Conservation (phyloP, 345 rosid genomes). For the Barbarea vulgaris region DNA sequence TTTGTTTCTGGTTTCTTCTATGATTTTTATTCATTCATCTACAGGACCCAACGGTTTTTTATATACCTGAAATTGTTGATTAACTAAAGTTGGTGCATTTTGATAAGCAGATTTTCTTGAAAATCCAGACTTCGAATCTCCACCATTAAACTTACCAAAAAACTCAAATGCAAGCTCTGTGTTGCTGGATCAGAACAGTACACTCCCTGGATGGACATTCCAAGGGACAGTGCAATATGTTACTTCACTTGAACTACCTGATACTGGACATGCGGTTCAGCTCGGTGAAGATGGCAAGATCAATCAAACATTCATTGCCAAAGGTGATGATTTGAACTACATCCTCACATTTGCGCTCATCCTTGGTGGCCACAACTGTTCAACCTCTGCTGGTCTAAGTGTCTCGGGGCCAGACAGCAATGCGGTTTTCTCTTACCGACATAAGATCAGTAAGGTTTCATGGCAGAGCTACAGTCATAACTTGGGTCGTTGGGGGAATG, state of each 20-base stretch:
- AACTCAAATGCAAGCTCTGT: slow-evolving; percentile 37
- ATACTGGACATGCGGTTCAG: slow-evolving; percentile 53
- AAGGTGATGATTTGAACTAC: slow-evolving; percentile 41
- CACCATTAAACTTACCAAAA: slow-evolving; percentile 42
- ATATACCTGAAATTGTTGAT: not conserved
- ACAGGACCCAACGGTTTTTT: no score
- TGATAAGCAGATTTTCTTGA: slow-evolving; percentile 47
- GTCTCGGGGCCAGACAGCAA: slow-evolving; percentile 56
- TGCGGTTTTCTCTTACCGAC: slow-evolving; percentile 42
- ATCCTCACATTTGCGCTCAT: slow-evolving; percentile 50
- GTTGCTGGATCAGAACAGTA: slow-evolving; percentile 46
- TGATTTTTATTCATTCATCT: not conserved
- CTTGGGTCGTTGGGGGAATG: slow-evolving; percentile 53
- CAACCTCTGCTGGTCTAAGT: slow-evolving; percentile 31
- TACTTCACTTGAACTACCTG: slow-evolving; percentile 47
- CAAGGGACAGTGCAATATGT: slow-evolving; percentile 52
- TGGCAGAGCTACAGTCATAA: slow-evolving; percentile 55
- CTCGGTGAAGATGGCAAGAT: slow-evolving; percentile 57
- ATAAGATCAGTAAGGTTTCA: slow-evolving; percentile 43
- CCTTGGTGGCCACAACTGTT: slow-evolving; percentile 50
- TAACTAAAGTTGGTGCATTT: not conserved
- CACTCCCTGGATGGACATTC: slow-evolving; percentile 61
- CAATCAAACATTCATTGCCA: slow-evolving; percentile 58
- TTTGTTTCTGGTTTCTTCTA: not conserved
- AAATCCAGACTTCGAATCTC: slow-evolving; percentile 63